phyloP scores from a whole-genome alignment of 2,329 filamentous ascomycete genomes.

The Atkinsonella texensis region DNA sequence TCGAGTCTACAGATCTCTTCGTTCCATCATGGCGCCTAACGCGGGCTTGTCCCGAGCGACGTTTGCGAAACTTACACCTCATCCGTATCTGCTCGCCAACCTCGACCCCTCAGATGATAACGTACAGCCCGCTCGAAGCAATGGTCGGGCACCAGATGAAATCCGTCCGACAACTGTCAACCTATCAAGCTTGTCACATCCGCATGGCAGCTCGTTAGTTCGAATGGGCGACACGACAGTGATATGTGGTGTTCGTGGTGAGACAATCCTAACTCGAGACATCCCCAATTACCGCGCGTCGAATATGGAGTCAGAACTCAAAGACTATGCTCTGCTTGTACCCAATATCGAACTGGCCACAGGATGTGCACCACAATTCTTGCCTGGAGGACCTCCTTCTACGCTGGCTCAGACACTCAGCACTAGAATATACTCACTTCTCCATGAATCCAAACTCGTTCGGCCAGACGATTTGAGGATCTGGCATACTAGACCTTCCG shows the following conservation, averaged over 20 bases:
- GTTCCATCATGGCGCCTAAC: slow-evolving; percentile 17
- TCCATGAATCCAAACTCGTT: slow-evolving; percentile 61
- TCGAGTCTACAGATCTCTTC: too few species aligned
- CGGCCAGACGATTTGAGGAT: slow-evolving; percentile 60
- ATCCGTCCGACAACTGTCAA: slow-evolving; percentile 67
- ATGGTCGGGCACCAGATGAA: slow-evolving; percentile 61
- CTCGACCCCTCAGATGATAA: slow-evolving; percentile 49
- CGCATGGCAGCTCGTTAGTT: slow-evolving; percentile 81
- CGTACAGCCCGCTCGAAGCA: slow-evolving; percentile 54
- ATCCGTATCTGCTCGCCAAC: slow-evolving; percentile 81
- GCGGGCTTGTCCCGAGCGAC: slow-evolving; percentile 46
- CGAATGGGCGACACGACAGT: slow-evolving; percentile 82
- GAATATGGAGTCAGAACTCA: slow-evolving; percentile 34
- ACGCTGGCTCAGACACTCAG: slow-evolving; percentile 74
- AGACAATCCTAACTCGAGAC: slow-evolving; percentile 65
- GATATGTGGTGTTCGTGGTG: slow-evolving; percentile 84
- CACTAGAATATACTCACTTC: slow-evolving; percentile 63
- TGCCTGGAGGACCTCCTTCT: slow-evolving; percentile 73
- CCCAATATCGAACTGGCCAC: slow-evolving; percentile 91
- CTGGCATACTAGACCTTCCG: slow-evolving; percentile 44
- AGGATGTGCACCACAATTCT: slow-evolving; percentile 73
- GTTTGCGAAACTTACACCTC: slow-evolving; percentile 82
- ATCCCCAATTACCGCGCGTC: slow-evolving; percentile 53
- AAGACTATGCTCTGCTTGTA: slow-evolving; percentile 63
- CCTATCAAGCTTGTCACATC: slow-evolving; percentile 73